phyloP scores from a whole-genome alignment of 1,284 basidiomycete genomes.

The Marasmius tenuissimus region DNA sequence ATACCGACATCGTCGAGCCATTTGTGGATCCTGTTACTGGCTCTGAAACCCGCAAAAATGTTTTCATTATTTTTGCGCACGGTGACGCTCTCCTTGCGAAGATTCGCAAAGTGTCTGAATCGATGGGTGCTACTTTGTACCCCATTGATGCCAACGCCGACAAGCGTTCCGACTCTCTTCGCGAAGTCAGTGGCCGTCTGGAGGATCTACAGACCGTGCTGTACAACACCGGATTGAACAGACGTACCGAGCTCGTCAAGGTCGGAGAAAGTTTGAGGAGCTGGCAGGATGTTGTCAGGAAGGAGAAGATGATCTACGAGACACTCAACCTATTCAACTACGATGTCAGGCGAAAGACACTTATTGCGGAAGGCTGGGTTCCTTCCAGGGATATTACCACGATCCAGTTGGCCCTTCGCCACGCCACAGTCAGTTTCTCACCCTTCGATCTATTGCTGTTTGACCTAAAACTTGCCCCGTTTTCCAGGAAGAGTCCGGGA shows the following conservation, averaged over 20 bases:
- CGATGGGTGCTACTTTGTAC: constrained; percentile 96
- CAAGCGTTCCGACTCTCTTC: constrained; percentile 87
- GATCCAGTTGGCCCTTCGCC: constrained; percentile 88
- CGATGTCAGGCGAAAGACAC: constrained; percentile 90
- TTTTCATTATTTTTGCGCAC: constrained; percentile 99
- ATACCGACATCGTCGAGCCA: constrained; percentile 92
- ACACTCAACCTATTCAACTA: constrained; percentile 95
- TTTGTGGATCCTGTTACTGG: constrained; percentile 87
- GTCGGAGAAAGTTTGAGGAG: constrained; percentile 86
- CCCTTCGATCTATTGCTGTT: constrained; percentile 3
- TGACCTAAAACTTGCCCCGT: constrained; percentile 1
- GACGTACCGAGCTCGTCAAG: constrained; percentile 83
- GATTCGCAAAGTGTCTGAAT: constrained; percentile 98
- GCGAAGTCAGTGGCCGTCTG: constrained; percentile 85
- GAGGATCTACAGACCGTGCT: constrained; percentile 93
- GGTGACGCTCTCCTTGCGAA: constrained; percentile 92
- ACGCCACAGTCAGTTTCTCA: constrained; percentile 74
- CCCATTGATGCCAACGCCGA: constrained; percentile 94
- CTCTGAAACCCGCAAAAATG: constrained; percentile 90
- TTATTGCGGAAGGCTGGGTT: constrained; percentile 98
- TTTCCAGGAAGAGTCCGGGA: constrained; percentile 86
- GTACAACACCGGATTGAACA: constrained; percentile 86
- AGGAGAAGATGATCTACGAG: constrained; percentile 96
- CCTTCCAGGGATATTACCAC: constrained; percentile 87
- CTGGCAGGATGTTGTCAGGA: constrained; percentile 93